phyloP scores from a whole-genome alignment of 108 stramenopile species.

The Epithemia pelagica region DNA sequence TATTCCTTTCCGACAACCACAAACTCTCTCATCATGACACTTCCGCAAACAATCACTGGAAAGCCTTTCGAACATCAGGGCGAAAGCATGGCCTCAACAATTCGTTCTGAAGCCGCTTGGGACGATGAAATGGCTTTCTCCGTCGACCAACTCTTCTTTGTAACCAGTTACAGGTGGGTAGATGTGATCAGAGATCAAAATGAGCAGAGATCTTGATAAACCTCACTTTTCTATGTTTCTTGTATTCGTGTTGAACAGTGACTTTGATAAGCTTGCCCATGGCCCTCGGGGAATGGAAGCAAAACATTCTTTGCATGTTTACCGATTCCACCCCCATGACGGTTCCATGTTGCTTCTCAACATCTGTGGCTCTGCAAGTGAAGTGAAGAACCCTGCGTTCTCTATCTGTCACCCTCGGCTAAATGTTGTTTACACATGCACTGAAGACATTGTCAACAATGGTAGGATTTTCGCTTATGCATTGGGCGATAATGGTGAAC shows the following conservation, averaged over 20 bases:
- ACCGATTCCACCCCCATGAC: conserved; percentile 69
- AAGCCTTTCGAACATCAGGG: not conserved
- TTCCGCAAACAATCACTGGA: not conserved
- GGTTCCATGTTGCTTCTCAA: conserved; percentile 81
- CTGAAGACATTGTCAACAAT: conserved; percentile 88
- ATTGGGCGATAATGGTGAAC: conserved; percentile 51
- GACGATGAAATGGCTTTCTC: conserved; percentile 8
- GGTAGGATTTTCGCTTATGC: conserved; percentile 77
- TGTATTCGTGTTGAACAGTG: not conserved
- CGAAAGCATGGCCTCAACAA: not conserved
- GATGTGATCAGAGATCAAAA: not conserved
- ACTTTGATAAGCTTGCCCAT: conserved; percentile 58
- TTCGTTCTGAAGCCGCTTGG: conserved; percentile 1
- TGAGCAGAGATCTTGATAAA: not conserved
- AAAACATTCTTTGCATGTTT: conserved; percentile 68
- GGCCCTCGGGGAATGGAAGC: conserved; percentile 82
- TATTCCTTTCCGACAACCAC: not conserved
- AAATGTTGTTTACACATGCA: conserved; percentile 94
- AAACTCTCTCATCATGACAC: not conserved
- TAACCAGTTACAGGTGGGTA: conserved; percentile 13
- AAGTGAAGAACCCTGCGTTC: conserved; percentile 93
- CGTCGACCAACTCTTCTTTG: conserved; percentile 15
- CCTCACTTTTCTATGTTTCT: not conserved
- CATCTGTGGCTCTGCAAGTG: conserved; percentile 50
- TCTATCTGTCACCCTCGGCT: conserved; percentile 77